Percentiles rank a stretch among this genome's conserved stretches.
These are phyloP conservation scores for Escallonia herrerae DNA, from an alignment of 129 eudicot genomes.

Conservation along the genomic window DNA sequence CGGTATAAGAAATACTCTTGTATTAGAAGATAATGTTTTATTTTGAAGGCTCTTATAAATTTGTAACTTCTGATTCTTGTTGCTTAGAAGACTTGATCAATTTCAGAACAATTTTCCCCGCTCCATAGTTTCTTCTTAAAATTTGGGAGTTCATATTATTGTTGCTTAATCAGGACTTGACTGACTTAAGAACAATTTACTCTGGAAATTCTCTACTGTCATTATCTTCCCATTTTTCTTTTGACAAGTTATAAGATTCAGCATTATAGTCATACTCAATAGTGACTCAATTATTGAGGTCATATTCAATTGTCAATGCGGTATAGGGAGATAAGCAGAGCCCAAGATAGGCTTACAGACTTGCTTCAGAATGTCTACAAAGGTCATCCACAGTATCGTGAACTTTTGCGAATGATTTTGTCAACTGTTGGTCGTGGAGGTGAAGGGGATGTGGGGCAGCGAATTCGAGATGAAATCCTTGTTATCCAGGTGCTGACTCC, in stretches of 20 bases:
- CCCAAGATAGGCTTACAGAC: constrained; percentile 91
- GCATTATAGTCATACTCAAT: not conserved
- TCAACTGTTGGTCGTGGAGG: constrained; percentile 99
- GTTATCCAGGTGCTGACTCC: constrained; percentile 68
- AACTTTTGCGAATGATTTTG: constrained; percentile 85
- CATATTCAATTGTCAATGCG: constrained; percentile 1
- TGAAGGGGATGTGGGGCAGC: constrained; percentile 98
- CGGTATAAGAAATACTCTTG: constrained; percentile 42
- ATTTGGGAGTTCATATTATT: no score
- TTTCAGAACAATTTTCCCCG: no score
- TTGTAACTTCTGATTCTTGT: not conserved
- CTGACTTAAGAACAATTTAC: no score
- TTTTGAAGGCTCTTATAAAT: not conserved
- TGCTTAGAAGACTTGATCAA: not conserved
- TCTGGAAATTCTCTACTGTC: not conserved
- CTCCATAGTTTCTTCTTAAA: no score
- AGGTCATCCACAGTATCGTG: constrained; percentile 65
- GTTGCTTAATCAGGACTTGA: no score
- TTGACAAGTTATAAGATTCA: constrained; percentile 6
- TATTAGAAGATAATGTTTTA: not conserved
- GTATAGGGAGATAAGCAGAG: constrained; percentile 92
- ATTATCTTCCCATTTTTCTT: not conserved
- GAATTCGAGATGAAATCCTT: constrained; percentile 92
- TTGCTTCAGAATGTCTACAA: constrained; percentile 63
- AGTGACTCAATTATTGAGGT: not conserved